Percentiles rank a stretch among this genome's conserved stretches.
Evolutionary conservation across 257 asterid species (phyloP).

Genomic region (Henckelia pumila): DNA sequence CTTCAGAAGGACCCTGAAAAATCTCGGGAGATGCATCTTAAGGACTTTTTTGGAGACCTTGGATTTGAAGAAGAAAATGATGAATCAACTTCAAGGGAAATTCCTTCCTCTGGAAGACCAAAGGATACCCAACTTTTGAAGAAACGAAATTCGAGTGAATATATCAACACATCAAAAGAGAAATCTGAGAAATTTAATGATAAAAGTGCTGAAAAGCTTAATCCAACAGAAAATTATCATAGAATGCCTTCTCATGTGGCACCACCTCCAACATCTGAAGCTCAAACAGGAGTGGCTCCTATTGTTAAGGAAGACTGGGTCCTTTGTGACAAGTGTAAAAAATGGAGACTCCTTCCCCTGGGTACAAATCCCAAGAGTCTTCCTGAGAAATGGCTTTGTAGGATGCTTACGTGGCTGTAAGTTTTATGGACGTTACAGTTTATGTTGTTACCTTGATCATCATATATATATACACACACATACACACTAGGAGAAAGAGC

Average conservation of each 20-base stretch:
- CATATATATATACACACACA: background rate
- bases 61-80: constrained; percentile 65
- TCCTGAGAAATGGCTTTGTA: constrained; percentile 89
- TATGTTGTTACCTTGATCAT: background rate
- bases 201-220: constrained; percentile 41
- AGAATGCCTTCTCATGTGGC: constrained; percentile 39
- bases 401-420: constrained; percentile 98
- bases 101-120: constrained; percentile 40
- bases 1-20: constrained; percentile 49
- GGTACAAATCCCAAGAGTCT: constrained; percentile 79
- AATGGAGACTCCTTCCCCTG: constrained; percentile 94
- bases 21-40: constrained; percentile 50
- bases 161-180: constrained; percentile 41
- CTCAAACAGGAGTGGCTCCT: constrained; percentile 55
- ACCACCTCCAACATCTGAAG: constrained; percentile 48
- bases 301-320: constrained; percentile 88
- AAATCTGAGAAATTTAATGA: constrained; percentile 43
- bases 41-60: constrained; percentile 73
- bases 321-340: constrained; percentile 72
- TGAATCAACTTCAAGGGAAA: constrained; percentile 58
- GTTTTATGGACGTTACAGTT: constrained; percentile 34
- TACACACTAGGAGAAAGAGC: too few species aligned
- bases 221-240: constrained; percentile 34
- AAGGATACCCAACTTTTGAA: constrained; percentile 44
- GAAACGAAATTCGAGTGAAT: constrained; percentile 37